phyloP scores from a whole-genome alignment of 176 grass and related monocot species.

The Juncus effusus region DNA sequence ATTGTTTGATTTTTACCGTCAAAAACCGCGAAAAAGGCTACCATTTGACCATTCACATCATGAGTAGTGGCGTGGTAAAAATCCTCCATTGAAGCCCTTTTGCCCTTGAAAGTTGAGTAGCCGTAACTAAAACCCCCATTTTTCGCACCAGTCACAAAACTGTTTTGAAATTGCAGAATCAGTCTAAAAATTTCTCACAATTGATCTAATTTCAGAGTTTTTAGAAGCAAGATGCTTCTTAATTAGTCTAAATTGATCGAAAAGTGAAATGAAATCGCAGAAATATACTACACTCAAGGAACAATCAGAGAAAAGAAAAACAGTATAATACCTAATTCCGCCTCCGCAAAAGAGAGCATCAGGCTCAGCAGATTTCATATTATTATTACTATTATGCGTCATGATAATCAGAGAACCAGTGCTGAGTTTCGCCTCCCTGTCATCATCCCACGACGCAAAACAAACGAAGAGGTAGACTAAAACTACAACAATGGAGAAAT shows the following conservation, averaged over 20 bases:
- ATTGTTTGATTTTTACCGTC: conserved; percentile 21
- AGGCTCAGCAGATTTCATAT: conserved; percentile 9
- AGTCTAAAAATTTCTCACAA: not conserved
- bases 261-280: not conserved
- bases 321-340: conserved; percentile 31
- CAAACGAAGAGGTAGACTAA: not conserved
- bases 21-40: conserved; percentile 37
- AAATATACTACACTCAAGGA: too few relatives aligned
- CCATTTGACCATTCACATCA: conserved; percentile 38
- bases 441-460: conserved; percentile 20
- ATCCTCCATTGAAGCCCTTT: conserved; percentile 44
- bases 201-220: not conserved
- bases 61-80: conserved; percentile 31
- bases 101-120: conserved; percentile 37
- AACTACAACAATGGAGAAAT: not conserved
- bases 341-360: conserved; percentile 33
- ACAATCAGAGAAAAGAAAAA: not conserved
- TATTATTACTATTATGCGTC: conserved; percentile 14
- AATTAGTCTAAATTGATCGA: not conserved
- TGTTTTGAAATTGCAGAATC: not conserved
- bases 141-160: conserved; percentile 27
- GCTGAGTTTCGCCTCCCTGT: conserved; percentile 8
- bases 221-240: not conserved
- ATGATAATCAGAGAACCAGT: conserved; percentile 14
- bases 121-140: conserved; percentile 38